Evolutionary conservation across 495 filamentous ascomycete species (phyloP).

Genomic region (Margaritispora aquatica): DNA sequence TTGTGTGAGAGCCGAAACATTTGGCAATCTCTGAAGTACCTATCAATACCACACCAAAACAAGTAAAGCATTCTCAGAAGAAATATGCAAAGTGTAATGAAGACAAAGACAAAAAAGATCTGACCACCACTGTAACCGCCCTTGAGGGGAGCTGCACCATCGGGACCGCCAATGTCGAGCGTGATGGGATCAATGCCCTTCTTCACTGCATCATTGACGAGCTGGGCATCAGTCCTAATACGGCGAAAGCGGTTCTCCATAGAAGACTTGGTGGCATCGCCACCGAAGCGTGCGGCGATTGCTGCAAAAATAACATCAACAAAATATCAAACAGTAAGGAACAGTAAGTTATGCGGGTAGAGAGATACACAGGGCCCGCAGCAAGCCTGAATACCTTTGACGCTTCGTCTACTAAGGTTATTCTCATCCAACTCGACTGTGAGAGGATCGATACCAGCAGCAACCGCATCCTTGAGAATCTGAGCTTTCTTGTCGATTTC

Average conservation of each 20-base stretch:
- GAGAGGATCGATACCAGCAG: slow-evolving; percentile 13
- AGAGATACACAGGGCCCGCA: too few relatives aligned
- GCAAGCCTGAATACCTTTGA: too few relatives aligned
- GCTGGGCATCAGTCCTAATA: slow-evolving; percentile 30
- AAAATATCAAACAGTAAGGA: neutral
- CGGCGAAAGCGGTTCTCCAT: slow-evolving; percentile 30
- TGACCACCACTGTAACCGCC: slow-evolving; percentile 1
- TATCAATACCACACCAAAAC: too few relatives aligned
- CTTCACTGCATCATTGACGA: slow-evolving; percentile 28
- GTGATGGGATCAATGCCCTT: slow-evolving; percentile 21
- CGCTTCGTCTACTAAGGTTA: too few relatives aligned
- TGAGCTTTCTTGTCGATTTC: slow-evolving; percentile 12
- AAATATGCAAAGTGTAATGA: neutral
- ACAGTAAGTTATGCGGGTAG: neutral
- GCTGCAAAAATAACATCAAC: slow-evolving; percentile 15
- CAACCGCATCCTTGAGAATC: slow-evolving; percentile 10
- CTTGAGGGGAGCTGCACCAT: neutral
- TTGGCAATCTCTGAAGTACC: too few relatives aligned
- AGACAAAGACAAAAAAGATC: neutral
- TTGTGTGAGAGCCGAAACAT: too few relatives aligned
- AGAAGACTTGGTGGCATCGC: slow-evolving; percentile 18
- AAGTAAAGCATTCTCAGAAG: too few relatives aligned
- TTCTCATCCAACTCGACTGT: slow-evolving; percentile 8
- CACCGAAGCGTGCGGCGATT: slow-evolving; percentile 15
- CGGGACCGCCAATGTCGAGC: slow-evolving; percentile 11